Evolutionary conservation across 495 filamentous ascomycete genomes (phyloP).

Genomic region (Neurospora sp.): DNA sequence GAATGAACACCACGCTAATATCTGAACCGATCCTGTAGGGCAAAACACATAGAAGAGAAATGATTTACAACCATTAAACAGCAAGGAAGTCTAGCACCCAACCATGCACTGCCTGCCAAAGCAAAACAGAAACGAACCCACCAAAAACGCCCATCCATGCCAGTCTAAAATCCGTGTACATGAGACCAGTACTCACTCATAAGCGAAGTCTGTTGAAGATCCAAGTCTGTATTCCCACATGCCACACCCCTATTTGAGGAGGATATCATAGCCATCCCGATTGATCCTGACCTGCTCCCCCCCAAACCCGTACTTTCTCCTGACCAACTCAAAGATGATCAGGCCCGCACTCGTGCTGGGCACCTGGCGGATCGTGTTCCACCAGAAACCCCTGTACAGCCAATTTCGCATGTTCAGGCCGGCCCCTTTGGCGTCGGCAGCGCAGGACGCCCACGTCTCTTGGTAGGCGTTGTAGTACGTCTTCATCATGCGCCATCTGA

Average conservation of each 20-base stretch:
- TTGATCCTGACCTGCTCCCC: conserved; percentile 50
- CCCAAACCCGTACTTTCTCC: conserved; percentile 64
- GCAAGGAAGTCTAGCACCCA: neutral
- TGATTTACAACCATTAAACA: neutral
- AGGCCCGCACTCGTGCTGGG: conserved; percentile 83
- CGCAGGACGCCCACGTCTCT: conserved; percentile 63
- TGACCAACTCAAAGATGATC: conserved; percentile 80
- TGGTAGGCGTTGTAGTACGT: conserved; percentile 68
- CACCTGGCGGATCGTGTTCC: conserved; percentile 67
- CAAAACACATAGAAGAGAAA: neutral
- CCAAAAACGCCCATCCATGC: neutral
- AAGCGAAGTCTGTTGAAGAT: neutral
- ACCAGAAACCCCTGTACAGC: conserved; percentile 69
- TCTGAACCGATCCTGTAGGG: neutral
- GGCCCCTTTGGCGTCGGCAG: conserved; percentile 47
- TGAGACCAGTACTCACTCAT: neutral
- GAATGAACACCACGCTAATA: neutral
- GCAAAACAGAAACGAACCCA: neutral
- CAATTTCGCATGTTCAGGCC: conserved; percentile 56
- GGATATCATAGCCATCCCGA: conserved; percentile 63
- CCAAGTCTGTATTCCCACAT: neutral
- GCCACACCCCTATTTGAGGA: conserved; percentile 35
- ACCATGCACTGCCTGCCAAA: neutral
- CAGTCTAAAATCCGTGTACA: neutral
- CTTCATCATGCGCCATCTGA: conserved; percentile 42